Conservation (phyloP, 805 yeast species). For the Sugiyamaella chiloensis region DNA sequence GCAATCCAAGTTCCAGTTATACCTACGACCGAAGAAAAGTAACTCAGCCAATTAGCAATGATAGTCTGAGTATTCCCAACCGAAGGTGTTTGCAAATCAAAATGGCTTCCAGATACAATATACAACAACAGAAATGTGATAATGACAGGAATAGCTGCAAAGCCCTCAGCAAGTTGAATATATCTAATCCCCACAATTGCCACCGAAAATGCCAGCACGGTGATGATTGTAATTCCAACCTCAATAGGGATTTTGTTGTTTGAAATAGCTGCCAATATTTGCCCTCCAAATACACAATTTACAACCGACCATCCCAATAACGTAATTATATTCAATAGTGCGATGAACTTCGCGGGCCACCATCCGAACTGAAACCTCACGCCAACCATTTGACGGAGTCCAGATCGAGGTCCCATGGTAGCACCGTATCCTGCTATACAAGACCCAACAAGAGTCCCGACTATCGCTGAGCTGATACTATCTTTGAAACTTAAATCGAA, state of each 20-base stretch:
- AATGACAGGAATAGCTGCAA: slow-evolving; percentile 65
- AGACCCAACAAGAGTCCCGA: slow-evolving; percentile 68
- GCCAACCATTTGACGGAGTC: slow-evolving; percentile 84
- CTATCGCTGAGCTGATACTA: slow-evolving; percentile 56
- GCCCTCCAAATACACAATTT: slow-evolving; percentile 87
- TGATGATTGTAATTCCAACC: slow-evolving; percentile 71
- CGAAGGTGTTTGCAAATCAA: slow-evolving; percentile 33
- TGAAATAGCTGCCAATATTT: slow-evolving; percentile 65
- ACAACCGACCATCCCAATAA: slow-evolving; percentile 92
- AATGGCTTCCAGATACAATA: slow-evolving; percentile 41
- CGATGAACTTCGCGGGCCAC: slow-evolving; percentile 76
- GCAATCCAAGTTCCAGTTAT: slow-evolving; percentile 90
- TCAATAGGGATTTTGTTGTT: slow-evolving; percentile 63
- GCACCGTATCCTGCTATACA: slow-evolving; percentile 78
- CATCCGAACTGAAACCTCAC: slow-evolving; percentile 81
- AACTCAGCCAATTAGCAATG: slow-evolving; percentile 68
- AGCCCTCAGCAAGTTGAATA: slow-evolving; percentile 63
- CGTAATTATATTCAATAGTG: slow-evolving; percentile 68
- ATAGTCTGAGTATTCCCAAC: slow-evolving; percentile 42
- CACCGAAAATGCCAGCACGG: slow-evolving; percentile 58
- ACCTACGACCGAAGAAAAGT: slow-evolving; percentile 69
- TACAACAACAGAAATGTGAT: slow-evolving; percentile 66
- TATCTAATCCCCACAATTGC: slow-evolving; percentile 78
- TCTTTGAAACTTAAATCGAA: slow-evolving; percentile 68
- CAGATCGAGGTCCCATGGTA: slow-evolving; percentile 86